These are phyloP conservation scores for Sclerotinia trifoliorum DNA, from an alignment of 2,329 filamentous ascomycete species.

Conservation along the genomic window DNA sequence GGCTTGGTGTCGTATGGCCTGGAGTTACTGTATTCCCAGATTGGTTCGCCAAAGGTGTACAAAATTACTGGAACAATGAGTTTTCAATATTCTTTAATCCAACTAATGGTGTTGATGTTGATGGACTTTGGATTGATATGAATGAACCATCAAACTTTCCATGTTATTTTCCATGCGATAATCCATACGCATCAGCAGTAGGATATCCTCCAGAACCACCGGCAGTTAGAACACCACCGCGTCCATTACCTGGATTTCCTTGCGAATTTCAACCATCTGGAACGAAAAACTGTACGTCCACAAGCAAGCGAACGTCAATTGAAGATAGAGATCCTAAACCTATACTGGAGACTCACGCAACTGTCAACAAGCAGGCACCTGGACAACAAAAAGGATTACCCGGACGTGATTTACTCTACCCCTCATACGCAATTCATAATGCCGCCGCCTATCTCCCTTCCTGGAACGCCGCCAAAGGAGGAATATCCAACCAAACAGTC, in stretches of 20 bases:
- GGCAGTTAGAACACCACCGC: constrained; percentile 60
- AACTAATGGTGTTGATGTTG: constrained; percentile 67
- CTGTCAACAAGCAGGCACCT: constrained; percentile 28
- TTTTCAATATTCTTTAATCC: constrained; percentile 64
- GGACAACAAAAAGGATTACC: constrained; percentile 57
- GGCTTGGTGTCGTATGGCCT: constrained; percentile 72
- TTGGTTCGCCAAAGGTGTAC: constrained; percentile 68
- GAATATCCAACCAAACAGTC: constrained; percentile 58
- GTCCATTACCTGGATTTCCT: constrained; percentile 67
- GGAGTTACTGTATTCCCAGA: constrained; percentile 72
- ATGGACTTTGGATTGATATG: constrained; percentile 77
- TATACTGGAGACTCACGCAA: background rate
- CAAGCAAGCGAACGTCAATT: constrained; percentile 29
- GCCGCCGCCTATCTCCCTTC: constrained; percentile 51
- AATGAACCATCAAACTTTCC: constrained; percentile 54
- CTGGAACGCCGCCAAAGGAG: constrained; percentile 46
- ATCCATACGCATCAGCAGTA: constrained; percentile 44
- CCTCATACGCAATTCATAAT: constrained; percentile 65
- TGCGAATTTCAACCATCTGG: constrained; percentile 62
- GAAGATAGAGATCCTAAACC: background rate
- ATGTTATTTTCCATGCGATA: constrained; percentile 55
- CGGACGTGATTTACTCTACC: constrained; percentile 61
- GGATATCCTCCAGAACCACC: constrained; percentile 61
- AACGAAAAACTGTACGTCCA: constrained; percentile 39
- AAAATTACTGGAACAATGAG: constrained; percentile 68